A percentile compares a stretch with the other conserved stretches of the same genome.
Conservation (phyloP, 2,329 filamentous ascomycete species). For the Aspergillus fischeri region DNA sequence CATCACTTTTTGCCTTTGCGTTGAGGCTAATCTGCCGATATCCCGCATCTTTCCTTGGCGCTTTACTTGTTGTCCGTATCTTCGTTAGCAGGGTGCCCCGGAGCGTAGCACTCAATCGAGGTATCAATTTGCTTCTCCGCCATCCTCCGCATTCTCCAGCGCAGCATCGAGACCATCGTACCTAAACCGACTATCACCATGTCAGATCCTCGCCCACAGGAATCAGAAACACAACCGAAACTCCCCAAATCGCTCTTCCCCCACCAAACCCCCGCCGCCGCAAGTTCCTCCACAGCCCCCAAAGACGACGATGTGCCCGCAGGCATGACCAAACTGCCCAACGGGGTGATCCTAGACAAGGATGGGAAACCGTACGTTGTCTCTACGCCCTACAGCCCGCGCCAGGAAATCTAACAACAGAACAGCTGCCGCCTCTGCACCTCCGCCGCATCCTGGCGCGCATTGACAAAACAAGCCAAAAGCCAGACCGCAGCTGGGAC, state of each 20-base stretch:
- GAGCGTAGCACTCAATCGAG: not conserved
- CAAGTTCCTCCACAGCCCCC: conserved; percentile 17
- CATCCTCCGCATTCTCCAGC: not conserved
- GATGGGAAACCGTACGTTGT: conserved; percentile 47
- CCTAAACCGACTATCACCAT: conserved; percentile 2
- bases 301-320: conserved; percentile 18
- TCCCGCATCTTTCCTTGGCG: not conserved
- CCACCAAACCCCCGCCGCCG: conserved; percentile 9
- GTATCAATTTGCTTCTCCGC: not conserved
- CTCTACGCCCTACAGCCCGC: not conserved
- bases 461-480: conserved; percentile 42
- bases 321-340: conserved; percentile 32
- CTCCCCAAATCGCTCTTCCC: conserved; percentile 11
- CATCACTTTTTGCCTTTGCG: not conserved
- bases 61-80: not conserved
- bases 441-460: conserved; percentile 44
- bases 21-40: not conserved
- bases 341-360: conserved; percentile 47
- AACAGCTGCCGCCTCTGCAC: conserved; percentile 47
- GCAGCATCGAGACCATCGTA: not conserved
- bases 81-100: not conserved
- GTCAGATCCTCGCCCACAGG: conserved; percentile 17
- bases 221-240: conserved; percentile 15
- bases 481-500: conserved; percentile 31
- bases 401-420: not conserved